Conservation (phyloP, 768 basidiomycete genomes). For the Leccinellum albellum region DNA sequence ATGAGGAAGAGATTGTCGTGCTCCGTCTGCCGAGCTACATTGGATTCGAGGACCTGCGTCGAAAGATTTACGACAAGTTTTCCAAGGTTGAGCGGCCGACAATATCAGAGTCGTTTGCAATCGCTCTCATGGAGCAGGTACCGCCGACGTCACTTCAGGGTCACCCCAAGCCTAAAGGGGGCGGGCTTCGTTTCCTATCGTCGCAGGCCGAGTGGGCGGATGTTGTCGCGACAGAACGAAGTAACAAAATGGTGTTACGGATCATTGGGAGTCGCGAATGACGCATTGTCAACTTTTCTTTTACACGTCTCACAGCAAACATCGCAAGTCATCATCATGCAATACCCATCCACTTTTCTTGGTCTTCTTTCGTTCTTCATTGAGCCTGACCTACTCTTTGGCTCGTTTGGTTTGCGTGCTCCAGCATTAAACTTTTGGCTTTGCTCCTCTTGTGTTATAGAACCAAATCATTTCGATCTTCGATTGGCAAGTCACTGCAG, state of each 20-base stretch:
- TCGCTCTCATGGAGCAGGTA: conserved; percentile 49
- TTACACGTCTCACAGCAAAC: background rate
- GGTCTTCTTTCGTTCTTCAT: background rate
- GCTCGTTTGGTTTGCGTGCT: background rate
- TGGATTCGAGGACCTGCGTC: conserved; percentile 51
- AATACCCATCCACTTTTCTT: background rate
- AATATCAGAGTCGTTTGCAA: conserved; percentile 51
- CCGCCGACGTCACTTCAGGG: conserved; percentile 2
- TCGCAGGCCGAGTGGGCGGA: conserved; percentile 61
- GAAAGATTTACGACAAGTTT: conserved; percentile 62
- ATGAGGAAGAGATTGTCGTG: conserved; percentile 58
- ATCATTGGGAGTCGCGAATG: conserved; percentile 36
- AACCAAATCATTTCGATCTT: background rate
- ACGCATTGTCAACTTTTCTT: background rate
- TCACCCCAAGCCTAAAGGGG: background rate
- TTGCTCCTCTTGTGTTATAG: background rate
- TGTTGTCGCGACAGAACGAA: conserved; percentile 39
- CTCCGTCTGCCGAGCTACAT: conserved; percentile 50
- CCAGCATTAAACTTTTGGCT: background rate
- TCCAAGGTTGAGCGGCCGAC: conserved; percentile 54
- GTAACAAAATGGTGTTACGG: conserved; percentile 57
- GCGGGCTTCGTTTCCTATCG: conserved; percentile 43
- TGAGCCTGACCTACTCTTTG: background rate
- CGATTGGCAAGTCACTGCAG: background rate
- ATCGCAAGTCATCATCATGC: background rate